Percentiles rank a stretch among this genome's conserved stretches.
phyloP scores from a whole-genome alignment of 306 rosid genomes.

The Carpinus fangiana region DNA sequence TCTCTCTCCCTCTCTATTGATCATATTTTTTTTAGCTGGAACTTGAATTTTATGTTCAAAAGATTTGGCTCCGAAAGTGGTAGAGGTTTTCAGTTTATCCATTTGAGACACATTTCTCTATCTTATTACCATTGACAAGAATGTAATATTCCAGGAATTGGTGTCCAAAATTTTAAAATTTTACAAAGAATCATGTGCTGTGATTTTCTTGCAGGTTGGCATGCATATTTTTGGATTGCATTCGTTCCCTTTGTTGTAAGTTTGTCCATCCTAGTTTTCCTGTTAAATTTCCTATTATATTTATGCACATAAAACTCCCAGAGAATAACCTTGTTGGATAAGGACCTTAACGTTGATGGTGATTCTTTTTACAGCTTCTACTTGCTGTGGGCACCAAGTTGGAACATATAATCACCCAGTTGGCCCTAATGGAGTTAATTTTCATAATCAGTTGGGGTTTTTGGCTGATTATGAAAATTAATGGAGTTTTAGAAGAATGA shows the following conservation, averaged over 20 bases:
- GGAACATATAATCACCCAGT: slow-evolving; percentile 37
- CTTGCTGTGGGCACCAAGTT: slow-evolving; percentile 39
- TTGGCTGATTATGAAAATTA: no score
- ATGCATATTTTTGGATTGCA: slow-evolving; percentile 38
- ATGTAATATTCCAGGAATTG: neutral
- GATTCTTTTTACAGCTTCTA: slow-evolving; percentile 27
- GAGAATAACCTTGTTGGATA: no score
- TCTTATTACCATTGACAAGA: neutral
- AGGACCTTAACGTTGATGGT: neutral
- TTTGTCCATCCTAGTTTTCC: neutral
- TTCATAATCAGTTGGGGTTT: no score
- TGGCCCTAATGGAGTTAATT: no score
- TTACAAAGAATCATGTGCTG: neutral
- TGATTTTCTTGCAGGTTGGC: slow-evolving; percentile 29
- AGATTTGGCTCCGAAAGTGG: neutral
- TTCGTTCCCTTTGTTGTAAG: slow-evolving; percentile 37
- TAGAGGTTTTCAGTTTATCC: neutral
- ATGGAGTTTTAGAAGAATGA: no score
- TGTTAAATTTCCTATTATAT: neutral
- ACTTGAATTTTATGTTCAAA: neutral
- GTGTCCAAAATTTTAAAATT: neutral
- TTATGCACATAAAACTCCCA: neutral
- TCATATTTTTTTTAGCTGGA: neutral
- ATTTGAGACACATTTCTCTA: neutral
- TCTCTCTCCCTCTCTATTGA: neutral